A percentile compares a stretch with the other conserved stretches of the same genome.
Evolutionary conservation across 305 asterid genomes (phyloP).

Genomic region (Solanum hybrid): DNA sequence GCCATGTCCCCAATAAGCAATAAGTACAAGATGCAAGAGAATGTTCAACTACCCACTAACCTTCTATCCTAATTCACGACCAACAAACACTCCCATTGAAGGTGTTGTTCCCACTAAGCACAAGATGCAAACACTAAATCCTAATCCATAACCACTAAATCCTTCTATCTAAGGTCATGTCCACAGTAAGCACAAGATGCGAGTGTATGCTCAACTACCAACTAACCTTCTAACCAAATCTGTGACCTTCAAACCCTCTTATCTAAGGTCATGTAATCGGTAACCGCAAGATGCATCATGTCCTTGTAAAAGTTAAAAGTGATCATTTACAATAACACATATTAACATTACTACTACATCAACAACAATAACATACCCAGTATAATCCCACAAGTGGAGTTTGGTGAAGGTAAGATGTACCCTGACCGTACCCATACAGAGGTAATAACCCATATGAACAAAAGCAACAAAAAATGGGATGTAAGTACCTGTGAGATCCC

Average conservation of each 20-base stretch:
- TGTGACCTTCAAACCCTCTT: neutral
- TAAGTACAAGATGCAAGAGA: neutral
- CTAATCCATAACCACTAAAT: neutral
- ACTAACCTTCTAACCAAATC: neutral
- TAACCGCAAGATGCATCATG: neutral
- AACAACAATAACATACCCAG: neutral
- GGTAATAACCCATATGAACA: neutral
- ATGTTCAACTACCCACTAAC: neutral
- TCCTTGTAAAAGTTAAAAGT: neutral
- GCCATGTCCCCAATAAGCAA: neutral
- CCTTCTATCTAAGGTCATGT: neutral
- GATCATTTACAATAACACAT: neutral
- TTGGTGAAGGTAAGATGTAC: neutral
- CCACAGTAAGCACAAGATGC: neutral
- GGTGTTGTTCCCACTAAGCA: neutral
- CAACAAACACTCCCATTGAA: neutral
- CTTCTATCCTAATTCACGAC: neutral
- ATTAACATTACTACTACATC: neutral
- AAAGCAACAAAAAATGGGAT: neutral
- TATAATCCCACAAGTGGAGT: neutral
- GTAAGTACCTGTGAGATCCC: conserved; percentile 73
- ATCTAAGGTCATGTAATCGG: neutral
- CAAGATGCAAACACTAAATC: neutral
- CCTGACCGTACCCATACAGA: neutral
- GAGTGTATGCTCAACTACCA: neutral